A percentile compares a stretch with the other conserved stretches of the same genome.
phyloP scores from a whole-genome alignment of 441 rosid genomes.

The Corymbia calophylla region DNA sequence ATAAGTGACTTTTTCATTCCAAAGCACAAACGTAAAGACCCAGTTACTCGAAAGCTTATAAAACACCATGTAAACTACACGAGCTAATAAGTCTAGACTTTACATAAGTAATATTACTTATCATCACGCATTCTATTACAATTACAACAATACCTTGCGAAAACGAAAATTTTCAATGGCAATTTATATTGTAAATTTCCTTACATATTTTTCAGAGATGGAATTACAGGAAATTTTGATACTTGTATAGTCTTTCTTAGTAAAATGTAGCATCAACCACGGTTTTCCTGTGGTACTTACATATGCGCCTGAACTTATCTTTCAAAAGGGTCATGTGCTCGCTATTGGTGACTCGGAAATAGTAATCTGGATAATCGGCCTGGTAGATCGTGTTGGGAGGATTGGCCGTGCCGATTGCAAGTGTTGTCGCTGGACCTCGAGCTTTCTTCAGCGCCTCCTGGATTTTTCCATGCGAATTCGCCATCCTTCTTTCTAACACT shows the following conservation, averaged over 20 bases:
- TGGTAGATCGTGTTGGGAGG: constrained; percentile 28
- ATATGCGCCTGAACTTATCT: constrained; percentile 38
- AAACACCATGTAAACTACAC: neutral
- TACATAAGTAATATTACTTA: neutral
- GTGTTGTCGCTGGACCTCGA: constrained; percentile 25
- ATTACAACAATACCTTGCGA: fast-evolving
- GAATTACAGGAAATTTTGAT: neutral
- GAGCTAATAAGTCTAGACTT: neutral
- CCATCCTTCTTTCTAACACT: neutral
- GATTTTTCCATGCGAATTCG: neutral
- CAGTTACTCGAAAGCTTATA: neutral
- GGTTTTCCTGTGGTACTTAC: constrained; percentile 1
- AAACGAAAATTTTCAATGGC: neutral
- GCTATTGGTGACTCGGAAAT: constrained; percentile 34
- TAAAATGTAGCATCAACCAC: neutral
- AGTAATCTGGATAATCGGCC: constrained; percentile 36
- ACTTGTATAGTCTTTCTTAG: neutral
- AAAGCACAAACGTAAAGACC: neutral
- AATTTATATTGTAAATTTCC: neutral
- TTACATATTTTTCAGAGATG: neutral
- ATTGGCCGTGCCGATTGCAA: constrained; percentile 45
- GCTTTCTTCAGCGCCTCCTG: neutral
- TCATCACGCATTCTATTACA: fast-evolving
- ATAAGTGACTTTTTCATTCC: neutral
- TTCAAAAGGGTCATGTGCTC: constrained; percentile 44